Percentiles rank a stretch among this genome's conserved stretches.
Evolutionary conservation across 1,284 basidiomycete genomes (phyloP).

Genomic region (Cerrena zonata): DNA sequence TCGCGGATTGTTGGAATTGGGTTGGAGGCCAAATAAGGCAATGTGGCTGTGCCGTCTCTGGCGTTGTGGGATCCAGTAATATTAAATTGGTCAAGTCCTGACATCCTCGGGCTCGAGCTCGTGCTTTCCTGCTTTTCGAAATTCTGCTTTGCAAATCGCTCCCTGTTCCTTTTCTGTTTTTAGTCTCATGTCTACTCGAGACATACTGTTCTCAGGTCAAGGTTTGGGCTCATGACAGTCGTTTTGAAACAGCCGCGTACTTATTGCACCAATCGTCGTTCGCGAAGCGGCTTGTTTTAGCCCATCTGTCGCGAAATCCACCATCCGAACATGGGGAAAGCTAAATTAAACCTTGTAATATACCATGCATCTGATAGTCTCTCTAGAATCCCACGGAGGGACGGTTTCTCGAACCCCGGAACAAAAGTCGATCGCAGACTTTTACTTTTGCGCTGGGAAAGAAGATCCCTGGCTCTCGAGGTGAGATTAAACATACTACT

Average conservation of each 20-base stretch:
- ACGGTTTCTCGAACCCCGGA: conserved; percentile 3
- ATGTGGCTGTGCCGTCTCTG: no score
- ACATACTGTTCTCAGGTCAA: neutral
- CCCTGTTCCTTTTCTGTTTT: neutral
- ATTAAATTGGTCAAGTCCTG: no score
- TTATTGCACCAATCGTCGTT: no score
- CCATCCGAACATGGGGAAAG: conserved; percentile 9
- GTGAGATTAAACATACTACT: conserved; percentile 4
- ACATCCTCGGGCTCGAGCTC: no score
- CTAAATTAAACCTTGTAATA: neutral
- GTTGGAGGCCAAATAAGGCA: no score
- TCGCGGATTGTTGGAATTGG: no score
- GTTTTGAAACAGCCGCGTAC: no score
- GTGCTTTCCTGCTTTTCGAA: no score
- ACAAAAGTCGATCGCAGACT: conserved; percentile 1
- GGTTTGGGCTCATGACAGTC: neutral
- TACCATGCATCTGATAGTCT: neutral
- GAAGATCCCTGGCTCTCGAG: conserved; percentile 11
- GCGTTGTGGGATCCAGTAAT: no score
- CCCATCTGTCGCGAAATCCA: conserved; percentile 6
- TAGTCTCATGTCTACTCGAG: no score
- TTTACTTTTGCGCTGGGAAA: conserved; percentile 11
- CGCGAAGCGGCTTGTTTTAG: conserved; percentile 10
- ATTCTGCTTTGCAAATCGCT: no score
- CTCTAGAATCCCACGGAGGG: conserved; percentile 10